Evolutionary conservation across 2,329 filamentous ascomycete genomes (phyloP), one percentile per base, ranked within the genome.

Genomic region (Monilinia vaccinii-corymbosi): DNA sequence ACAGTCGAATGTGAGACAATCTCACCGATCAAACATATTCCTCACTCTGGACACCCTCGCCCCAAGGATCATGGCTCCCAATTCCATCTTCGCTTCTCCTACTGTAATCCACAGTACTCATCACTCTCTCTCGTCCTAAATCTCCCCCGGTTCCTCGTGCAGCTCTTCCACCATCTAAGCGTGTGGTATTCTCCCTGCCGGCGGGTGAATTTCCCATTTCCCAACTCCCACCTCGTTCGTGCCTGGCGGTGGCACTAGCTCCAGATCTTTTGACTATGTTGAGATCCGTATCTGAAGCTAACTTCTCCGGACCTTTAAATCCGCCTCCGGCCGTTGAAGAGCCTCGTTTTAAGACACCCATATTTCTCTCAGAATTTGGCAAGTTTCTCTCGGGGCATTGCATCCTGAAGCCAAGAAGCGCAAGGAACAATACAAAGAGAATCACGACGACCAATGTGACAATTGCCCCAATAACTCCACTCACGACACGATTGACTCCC

Each of bases 171-270:
- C 66, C 67, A 45, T 66, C 64, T 44, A 69, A 34, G 47, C 63
- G 65, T 10, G 23, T 18, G 49, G 61, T 58, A 21, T 53, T 58
- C 11, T 47, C 51, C 4, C 32, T 51, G 46, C 60, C 62, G 4
- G 10, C n/a, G 21, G 16, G n/a, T 7, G 36, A 9, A 21, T 70
- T 63, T 23, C 60, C 63, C 66, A 73, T 49, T 51, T 73, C 71
- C 71, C 71, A 73, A 45, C 68, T 71, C 6, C 71, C 71, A 6
- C 71, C 67, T 45, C 70, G 61, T 62, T 71, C 71, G 58, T 71
- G 70, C 23, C 66, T 56, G 0, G 66, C 60, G 8, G 28, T 64
- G 11, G 64, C 68, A 6, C 64, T 68, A 44, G 18, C 2, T 42
- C 70, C 36, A 18, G 62, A 64, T 8, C 59, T 60, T 40, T 68